These are phyloP conservation scores for Spathaspora sp. DNA, from an alignment of 1,139 yeast genomes.

Conservation along the genomic window DNA sequence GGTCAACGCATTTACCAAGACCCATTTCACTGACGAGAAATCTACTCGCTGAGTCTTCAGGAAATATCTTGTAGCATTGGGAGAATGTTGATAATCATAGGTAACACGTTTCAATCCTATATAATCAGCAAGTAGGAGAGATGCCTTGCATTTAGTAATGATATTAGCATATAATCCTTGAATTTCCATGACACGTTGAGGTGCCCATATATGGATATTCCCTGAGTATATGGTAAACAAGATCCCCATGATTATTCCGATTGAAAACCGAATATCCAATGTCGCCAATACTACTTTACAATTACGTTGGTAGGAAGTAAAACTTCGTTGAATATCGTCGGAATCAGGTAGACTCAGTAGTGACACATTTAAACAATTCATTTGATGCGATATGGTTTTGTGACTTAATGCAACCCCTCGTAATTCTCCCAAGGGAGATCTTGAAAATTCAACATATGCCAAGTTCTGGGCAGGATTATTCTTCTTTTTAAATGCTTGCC, in stretches of 20 bases:
- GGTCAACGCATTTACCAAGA: slow-evolving; percentile 84
- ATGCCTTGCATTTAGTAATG: slow-evolving; percentile 68
- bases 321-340: slow-evolving; percentile 37
- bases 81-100: slow-evolving; percentile 88
- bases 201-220: slow-evolving; percentile 77
- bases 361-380: slow-evolving; percentile 71
- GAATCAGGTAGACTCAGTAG: slow-evolving; percentile 62
- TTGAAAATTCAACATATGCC: slow-evolving; percentile 90
- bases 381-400: slow-evolving; percentile 82
- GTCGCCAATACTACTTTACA: slow-evolving; percentile 61
- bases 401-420: slow-evolving; percentile 94
- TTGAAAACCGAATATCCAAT: slow-evolving; percentile 81
- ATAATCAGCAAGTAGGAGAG: slow-evolving; percentile 80
- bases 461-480: slow-evolving; percentile 50
- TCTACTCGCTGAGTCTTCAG: slow-evolving; percentile 79
- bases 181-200: slow-evolving; percentile 68
- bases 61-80: slow-evolving; percentile 77
- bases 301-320: slow-evolving; percentile 25
- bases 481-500: slow-evolving; percentile 18
- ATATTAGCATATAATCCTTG: slow-evolving; percentile 89
- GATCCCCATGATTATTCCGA: slow-evolving; percentile 82
- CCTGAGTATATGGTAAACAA: slow-evolving; percentile 85
- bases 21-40: slow-evolving; percentile 81
- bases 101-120: slow-evolving; percentile 90
- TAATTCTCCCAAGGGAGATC: slow-evolving; percentile 87